Base-by-base conservation (phyloP, 179 eudicot species). In the Patellifolia procumbens region DNA sequence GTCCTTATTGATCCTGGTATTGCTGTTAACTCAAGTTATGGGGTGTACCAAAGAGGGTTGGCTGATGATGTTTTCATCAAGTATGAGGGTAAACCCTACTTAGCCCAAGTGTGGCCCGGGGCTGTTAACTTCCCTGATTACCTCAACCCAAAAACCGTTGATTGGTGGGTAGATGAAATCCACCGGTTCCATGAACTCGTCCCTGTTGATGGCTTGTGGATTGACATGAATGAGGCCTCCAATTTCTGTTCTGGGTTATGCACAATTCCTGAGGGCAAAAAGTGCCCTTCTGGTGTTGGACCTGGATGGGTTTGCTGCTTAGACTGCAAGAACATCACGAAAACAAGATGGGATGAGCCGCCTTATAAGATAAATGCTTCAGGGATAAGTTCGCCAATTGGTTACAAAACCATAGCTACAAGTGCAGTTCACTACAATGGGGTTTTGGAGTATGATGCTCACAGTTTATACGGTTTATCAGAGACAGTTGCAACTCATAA, bases 31-130 rank as follows among this genome's bases (percentile, higher is more conserved):
- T 53, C 87, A 13, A 81, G 74, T 29, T 94, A 94, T 45, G 97
- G 98, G 15, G 88, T 86, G 68, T 89, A 90, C 85, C 86, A 88
- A 72, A 76, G 98, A 78, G 98, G 91, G 60, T 32, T 89, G 9
- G 92, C 90, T 2, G 76, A 81, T 11, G 98, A 94, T 73, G 97
- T 94, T 55, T 94, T 94, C 84, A 88, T 94, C 73, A 94, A 94
- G 84, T 94, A 94, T 34, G 78, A 85, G 17, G 98, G 97, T 11
- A 87, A 89, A 75, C 97, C 98, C 7, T 94, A 76, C 78, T 76
- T 94, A 28, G 98, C 97, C 22, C 97, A 94, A 79, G 98, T 94
- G 29, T 94, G 98, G 98, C 98, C 98, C 6, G 98, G 97, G 24
- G 91, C 98, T 6, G 98, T 94, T 45, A 83, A 94, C 82, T 94